Evolutionary conservation across 1,284 basidiomycete species (phyloP).

Genomic region (Leccinum fuscescens): DNA sequence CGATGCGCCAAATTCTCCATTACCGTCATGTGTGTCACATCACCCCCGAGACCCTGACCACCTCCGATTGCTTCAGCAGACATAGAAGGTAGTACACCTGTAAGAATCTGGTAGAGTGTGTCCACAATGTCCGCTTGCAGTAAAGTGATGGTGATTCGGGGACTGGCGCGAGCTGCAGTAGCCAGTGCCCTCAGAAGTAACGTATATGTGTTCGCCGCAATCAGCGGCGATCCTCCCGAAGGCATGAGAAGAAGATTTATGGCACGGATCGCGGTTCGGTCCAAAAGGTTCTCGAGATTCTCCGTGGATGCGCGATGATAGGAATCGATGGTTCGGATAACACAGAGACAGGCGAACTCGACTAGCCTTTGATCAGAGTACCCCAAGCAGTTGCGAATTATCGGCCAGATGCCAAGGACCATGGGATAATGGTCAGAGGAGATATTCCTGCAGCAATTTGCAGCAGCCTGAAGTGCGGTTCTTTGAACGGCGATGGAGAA

Average conservation of each 20-base stretch:
- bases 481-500: constrained; percentile 96
- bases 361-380: constrained; percentile 93
- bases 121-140: constrained; percentile 89
- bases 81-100: constrained; percentile 80
- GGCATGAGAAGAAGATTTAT: constrained; percentile 85
- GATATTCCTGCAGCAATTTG: constrained; percentile 92
- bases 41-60: constrained; percentile 76
- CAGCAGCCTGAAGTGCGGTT: constrained; percentile 92
- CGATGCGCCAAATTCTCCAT: constrained; percentile 96
- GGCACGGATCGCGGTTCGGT: constrained; percentile 78
- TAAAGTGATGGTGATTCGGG: constrained; percentile 81
- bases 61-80: constrained; percentile 58
- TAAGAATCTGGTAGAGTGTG: constrained; percentile 90
- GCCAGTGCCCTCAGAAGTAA: constrained; percentile 84
- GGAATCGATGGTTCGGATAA: constrained; percentile 89
- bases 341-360: constrained; percentile 89
- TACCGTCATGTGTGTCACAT: constrained; percentile 92
- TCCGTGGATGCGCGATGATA: constrained; percentile 83
- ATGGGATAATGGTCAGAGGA: constrained; percentile 84
- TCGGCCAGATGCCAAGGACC: constrained; percentile 88
- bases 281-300: constrained; percentile 83
- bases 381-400: constrained; percentile 84
- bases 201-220: constrained; percentile 85
- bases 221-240: constrained; percentile 79
- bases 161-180: constrained; percentile 81